Evolutionary conservation across 2,329 filamentous ascomycete genomes (phyloP).

Genomic region (Bipolaris cookei): DNA sequence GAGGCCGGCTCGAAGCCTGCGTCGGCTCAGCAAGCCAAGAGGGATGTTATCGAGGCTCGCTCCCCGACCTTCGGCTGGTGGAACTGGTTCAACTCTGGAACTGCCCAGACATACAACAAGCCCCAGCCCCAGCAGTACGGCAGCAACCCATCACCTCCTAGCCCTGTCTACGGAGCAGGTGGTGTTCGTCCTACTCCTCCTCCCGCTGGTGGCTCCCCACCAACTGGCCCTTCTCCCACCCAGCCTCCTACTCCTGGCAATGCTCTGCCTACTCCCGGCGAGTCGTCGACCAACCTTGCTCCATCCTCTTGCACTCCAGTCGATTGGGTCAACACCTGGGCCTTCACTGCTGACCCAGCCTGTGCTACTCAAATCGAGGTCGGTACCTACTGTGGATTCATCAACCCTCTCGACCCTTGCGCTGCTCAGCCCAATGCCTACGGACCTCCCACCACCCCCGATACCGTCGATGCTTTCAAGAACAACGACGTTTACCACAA

Average conservation of each 20-base stretch:
- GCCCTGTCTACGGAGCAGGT: not conserved
- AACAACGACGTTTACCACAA: slow-evolving; percentile 30
- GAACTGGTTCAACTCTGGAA: slow-evolving; percentile 1
- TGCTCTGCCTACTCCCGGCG: slow-evolving; percentile 19
- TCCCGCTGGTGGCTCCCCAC: not conserved
- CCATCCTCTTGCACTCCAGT: slow-evolving; percentile 32
- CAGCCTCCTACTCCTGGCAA: slow-evolving; percentile 5
- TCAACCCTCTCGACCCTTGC: slow-evolving; percentile 37
- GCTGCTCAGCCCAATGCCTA: slow-evolving; percentile 34
- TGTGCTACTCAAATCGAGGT: slow-evolving; percentile 32
- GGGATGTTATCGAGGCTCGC: slow-evolving; percentile 12
- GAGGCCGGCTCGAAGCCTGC: slow-evolving; percentile 5
- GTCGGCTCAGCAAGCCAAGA: slow-evolving; percentile 25
- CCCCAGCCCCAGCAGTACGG: slow-evolving; percentile 3
- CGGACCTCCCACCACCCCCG: slow-evolving; percentile 27
- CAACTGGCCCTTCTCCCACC: not conserved
- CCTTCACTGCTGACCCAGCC: slow-evolving; percentile 30
- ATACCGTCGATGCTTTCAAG: slow-evolving; percentile 35
- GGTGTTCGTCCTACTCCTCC: not conserved
- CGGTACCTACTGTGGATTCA: slow-evolving; percentile 37
- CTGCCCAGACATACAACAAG: slow-evolving; percentile 2
- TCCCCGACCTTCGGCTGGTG: slow-evolving; percentile 10
- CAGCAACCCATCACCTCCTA: not conserved
- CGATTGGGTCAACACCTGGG: slow-evolving; percentile 30
- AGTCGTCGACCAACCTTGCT: slow-evolving; percentile 19